Conservation (phyloP, 352 stramenopile species). For the Elongisporangium undulatum region DNA sequence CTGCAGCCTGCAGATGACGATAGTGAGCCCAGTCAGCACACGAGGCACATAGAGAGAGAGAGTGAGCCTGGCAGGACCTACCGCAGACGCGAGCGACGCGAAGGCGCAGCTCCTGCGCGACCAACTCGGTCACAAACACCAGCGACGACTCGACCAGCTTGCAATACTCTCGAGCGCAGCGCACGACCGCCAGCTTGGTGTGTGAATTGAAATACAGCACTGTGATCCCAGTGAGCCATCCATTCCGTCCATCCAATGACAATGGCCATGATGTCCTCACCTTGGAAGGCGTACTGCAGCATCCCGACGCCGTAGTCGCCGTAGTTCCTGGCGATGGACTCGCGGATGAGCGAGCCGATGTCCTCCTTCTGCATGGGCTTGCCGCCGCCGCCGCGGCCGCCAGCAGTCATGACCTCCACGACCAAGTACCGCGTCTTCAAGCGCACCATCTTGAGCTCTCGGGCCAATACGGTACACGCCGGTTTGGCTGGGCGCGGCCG, state of each 20-base stretch:
- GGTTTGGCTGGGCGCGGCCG: not conserved
- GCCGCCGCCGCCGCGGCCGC: conserved; percentile 34
- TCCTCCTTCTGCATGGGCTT: conserved; percentile 41
- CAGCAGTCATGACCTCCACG: conserved; percentile 38
- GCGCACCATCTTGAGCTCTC: conserved; percentile 45
- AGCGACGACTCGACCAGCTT: conserved; percentile 74
- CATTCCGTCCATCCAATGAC: not conserved
- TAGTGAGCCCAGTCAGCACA: not conserved
- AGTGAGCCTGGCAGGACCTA: conserved; percentile 25
- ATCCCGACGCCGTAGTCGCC: conserved; percentile 63
- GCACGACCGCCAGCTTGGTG: conserved; percentile 49
- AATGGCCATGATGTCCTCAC: conserved; percentile 25
- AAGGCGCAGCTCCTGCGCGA: conserved; percentile 55
- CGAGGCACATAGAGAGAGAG: not conserved
- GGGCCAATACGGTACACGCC: not conserved
- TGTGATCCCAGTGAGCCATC: conserved; percentile 6
- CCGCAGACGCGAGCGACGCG: conserved; percentile 64
- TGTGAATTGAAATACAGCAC: conserved; percentile 62
- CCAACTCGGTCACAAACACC: conserved; percentile 60
- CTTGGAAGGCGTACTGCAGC: conserved; percentile 78
- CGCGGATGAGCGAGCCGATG: conserved; percentile 43
- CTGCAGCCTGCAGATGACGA: conserved; percentile 31
- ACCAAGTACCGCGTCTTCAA: conserved; percentile 77
- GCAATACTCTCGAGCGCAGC: conserved; percentile 60
- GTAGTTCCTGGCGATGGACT: conserved; percentile 63